Percentiles rank a stretch among this genome's conserved stretches.
Evolutionary conservation across 2,329 filamentous ascomycete genomes (phyloP).

Genomic region (Cladosporium velox): DNA sequence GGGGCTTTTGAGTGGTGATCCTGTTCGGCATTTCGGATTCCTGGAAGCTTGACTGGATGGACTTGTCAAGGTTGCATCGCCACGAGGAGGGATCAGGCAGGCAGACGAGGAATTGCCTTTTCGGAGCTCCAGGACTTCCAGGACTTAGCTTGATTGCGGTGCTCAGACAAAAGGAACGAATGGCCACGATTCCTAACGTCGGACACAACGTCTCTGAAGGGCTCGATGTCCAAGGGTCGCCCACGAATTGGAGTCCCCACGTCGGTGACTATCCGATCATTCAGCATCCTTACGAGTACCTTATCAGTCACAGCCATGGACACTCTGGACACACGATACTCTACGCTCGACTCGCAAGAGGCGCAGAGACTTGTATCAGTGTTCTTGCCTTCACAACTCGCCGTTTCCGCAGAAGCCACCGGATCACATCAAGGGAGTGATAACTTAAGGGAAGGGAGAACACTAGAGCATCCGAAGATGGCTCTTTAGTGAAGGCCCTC

Average conservation of each 20-base stretch:
- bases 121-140: not conserved
- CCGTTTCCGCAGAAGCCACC: not conserved
- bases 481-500: not conserved
- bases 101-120: not conserved
- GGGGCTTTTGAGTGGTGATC: slow-evolving; percentile 12
- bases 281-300: not conserved
- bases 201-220: not conserved
- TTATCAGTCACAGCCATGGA: not conserved
- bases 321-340: not conserved
- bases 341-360: not conserved
- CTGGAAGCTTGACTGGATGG: too few species aligned
- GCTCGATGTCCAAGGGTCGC: not conserved
- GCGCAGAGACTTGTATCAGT: not conserved
- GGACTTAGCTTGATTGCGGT: not conserved
- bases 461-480: not conserved
- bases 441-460: not conserved
- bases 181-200: not conserved
- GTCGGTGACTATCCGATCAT: not conserved
- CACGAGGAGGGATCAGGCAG: not conserved
- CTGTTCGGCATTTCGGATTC: not conserved
- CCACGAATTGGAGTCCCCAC: not conserved
- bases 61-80: not conserved
- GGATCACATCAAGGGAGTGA: not conserved
- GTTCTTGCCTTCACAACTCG: not conserved
- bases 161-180: not conserved